Percentiles rank a stretch among this genome's conserved stretches.
Evolutionary conservation across 2,329 filamentous ascomycete species (phyloP).

Genomic region (Onygena corvina): DNA sequence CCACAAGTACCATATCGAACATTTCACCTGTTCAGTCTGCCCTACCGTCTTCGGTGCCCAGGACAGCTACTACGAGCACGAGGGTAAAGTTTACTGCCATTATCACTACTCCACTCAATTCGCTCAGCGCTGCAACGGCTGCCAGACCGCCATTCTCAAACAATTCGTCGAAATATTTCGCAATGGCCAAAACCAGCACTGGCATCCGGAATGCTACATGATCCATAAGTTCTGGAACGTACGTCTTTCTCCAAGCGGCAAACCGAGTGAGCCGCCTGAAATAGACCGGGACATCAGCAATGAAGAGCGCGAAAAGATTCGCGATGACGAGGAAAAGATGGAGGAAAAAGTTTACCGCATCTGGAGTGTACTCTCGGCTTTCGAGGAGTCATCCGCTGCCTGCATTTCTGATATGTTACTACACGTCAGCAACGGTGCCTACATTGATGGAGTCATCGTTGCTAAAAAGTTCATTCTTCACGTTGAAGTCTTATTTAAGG

Average conservation of each 20-base stretch:
- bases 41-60: constrained; percentile 96
- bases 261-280: constrained; percentile 36
- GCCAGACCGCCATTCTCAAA: constrained; percentile 92
- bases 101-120: constrained; percentile 98
- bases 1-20: constrained; percentile 96
- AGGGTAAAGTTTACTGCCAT: constrained; percentile 91
- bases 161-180: constrained; percentile 98
- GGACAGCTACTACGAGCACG: constrained; percentile 98
- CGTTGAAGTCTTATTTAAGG: constrained; percentile 81
- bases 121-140: constrained; percentile 90
- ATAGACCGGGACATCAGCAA: constrained; percentile 48
- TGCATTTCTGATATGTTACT: constrained; percentile 99
- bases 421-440: constrained; percentile 94
- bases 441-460: constrained; percentile 86
- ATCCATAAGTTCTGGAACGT: constrained; percentile 99
- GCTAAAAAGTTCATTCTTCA: constrained; percentile 95
- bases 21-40: constrained; percentile 96
- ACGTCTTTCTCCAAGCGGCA: constrained; percentile 55
- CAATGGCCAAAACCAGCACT: constrained; percentile 96
- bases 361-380: constrained; percentile 93
- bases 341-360: constrained; percentile 97
- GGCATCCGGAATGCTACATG: constrained; percentile 99
- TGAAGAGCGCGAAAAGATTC: constrained; percentile 61
- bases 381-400: constrained; percentile 92
- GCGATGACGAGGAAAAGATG: constrained; percentile 81